These are phyloP conservation scores for Starmerella asiatica DNA, from an alignment of 805 yeast genomes.

Conservation along the genomic window DNA sequence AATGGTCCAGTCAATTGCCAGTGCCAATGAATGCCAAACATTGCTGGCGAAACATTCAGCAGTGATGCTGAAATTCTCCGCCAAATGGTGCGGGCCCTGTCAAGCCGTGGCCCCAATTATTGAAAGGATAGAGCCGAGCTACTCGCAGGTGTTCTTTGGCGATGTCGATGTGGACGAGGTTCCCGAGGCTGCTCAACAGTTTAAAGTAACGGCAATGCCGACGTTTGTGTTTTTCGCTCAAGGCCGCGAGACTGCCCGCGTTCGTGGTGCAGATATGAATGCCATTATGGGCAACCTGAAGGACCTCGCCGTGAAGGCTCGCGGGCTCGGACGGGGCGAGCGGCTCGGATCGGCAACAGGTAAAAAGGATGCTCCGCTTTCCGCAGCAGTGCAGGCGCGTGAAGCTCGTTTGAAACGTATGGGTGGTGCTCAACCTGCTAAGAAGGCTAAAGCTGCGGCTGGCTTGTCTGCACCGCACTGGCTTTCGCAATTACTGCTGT, in stretches of 20 bases:
- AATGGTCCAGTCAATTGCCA: constrained; percentile 8
- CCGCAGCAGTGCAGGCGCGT: not conserved
- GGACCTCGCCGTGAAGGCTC: constrained; percentile 4
- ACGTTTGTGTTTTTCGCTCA: constrained; percentile 60
- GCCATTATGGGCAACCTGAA: constrained; percentile 9
- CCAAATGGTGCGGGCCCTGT: constrained; percentile 97
- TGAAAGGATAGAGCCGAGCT: constrained; percentile 58
- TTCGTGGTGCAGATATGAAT: constrained; percentile 23
- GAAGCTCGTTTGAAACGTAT: not conserved
- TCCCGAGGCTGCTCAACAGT: constrained; percentile 52
- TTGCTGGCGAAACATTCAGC: constrained; percentile 5
- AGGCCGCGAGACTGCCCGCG: constrained; percentile 52
- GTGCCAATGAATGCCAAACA: constrained; percentile 4
- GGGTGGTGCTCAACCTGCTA: not conserved
- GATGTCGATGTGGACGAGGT: constrained; percentile 85
- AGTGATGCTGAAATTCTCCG: constrained; percentile 68
- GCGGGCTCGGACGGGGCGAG: constrained; percentile 13
- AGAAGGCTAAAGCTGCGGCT: not conserved
- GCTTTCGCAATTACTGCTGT: not conserved
- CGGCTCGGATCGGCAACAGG: constrained; percentile 9
- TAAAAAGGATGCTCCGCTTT: not conserved
- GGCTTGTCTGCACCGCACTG: not conserved
- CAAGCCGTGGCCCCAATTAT: constrained; percentile 89
- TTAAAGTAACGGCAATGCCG: constrained; percentile 51
- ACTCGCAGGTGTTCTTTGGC: constrained; percentile 46